A percentile compares a stretch with the other conserved stretches of the same genome.
Evolutionary conservation across 352 stramenopile species (phyloP).

Genomic region (Hyaloperonospora arabidopsidis): DNA sequence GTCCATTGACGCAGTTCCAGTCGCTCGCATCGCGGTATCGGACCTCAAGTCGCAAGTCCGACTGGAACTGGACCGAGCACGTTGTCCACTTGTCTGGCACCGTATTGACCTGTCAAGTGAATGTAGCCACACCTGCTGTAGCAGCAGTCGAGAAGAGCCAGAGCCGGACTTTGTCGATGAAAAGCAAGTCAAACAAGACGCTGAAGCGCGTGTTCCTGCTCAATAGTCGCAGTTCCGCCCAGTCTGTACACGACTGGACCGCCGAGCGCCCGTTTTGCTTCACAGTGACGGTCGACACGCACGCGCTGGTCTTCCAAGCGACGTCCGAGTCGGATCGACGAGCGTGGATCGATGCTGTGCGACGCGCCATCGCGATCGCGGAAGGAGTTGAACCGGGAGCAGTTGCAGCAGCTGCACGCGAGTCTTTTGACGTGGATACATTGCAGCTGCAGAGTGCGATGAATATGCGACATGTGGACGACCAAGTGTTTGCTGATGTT

Average conservation of each 20-base stretch:
- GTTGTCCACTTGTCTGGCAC: slow-evolving; percentile 59
- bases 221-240: slow-evolving; percentile 42
- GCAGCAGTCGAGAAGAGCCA: slow-evolving; percentile 13
- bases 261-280: slow-evolving; percentile 62
- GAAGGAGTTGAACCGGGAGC: slow-evolving; percentile 45
- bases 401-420: slow-evolving; percentile 18
- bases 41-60: slow-evolving; percentile 17
- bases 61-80: slow-evolving; percentile 47
- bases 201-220: slow-evolving; percentile 37
- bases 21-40: slow-evolving; percentile 47
- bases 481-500: slow-evolving; percentile 29
- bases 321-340: slow-evolving; percentile 35
- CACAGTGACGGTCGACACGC: slow-evolving; percentile 46
- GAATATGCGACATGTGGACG: slow-evolving; percentile 40
- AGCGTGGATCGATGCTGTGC: slow-evolving; percentile 53
- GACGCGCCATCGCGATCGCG: slow-evolving; percentile 61
- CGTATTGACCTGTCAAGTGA: slow-evolving; percentile 42
- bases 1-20: slow-evolving; percentile 50
- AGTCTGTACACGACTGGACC: slow-evolving; percentile 55
- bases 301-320: slow-evolving; percentile 65
- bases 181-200: slow-evolving; percentile 15
- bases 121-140: slow-evolving; percentile 16
- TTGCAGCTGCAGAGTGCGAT: slow-evolving; percentile 43
- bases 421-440: slow-evolving; percentile 41
- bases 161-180: slow-evolving; percentile 10